Evolutionary conservation across 345 rosid genomes (phyloP), one percentile per base, ranked within the genome.

Genomic region (Brassica nigra): DNA sequence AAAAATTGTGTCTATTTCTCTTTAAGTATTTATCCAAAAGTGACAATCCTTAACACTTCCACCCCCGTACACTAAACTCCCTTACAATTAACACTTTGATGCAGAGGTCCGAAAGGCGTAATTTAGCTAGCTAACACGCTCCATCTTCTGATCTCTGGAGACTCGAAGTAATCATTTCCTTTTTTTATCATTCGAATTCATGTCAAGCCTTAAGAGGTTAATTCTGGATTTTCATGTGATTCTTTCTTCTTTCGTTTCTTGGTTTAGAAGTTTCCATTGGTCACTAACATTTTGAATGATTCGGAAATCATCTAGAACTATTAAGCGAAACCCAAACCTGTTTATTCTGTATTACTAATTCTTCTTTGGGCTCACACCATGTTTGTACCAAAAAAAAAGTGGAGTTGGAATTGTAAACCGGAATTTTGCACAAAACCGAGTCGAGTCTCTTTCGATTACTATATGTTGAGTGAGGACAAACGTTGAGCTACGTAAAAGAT

Each of bases 31-130:
- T 23, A 23, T 23, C 27, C 27, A 23, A 23, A 23, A 23, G 27
- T 23, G 27, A 23, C 27, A 23, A 23, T 23, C 27, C 27, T 23
- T 23, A 23, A 23, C 27, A 23, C 27, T 23, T 23, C 27, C 27
- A 23, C 27, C 27, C 27, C 27, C 27, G 27, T 23, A 23, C 27
- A 23, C 27, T 23, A 23, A 23, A 23, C 27, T 23, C 27, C 27
- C 27, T 23, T 23, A 23, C 27, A 23, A 23, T 23, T 23, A 23
- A 23, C 27, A 83, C 87, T 92, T 86, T 61, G 97, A 95, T 85
- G 92, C 88, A 23, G 27, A 23, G 27, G 27, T 23, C 27, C 27
- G 27, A 23, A 23, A 23, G 27, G 27, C 27, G 27, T 23, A 27
- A 29, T 34, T 12, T 9, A 47, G 44, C 65, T 33, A 70, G 27